Conservation (phyloP, 1,284 basidiomycete species). For the Mycosarcoma mackinlayi region DNA sequence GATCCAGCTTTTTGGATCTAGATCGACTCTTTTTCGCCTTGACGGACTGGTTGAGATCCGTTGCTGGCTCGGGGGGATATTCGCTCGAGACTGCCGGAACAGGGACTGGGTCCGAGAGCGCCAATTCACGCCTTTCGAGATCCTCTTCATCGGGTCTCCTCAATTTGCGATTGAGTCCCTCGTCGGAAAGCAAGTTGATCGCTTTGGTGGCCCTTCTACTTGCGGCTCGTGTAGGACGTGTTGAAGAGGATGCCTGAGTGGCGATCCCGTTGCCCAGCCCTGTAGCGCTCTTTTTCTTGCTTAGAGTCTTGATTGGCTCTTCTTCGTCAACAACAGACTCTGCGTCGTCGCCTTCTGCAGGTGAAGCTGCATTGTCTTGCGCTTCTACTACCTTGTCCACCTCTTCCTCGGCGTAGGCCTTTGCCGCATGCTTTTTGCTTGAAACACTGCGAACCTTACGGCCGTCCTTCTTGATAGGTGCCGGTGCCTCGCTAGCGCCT, state of each 20-base stretch:
- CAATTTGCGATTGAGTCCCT: conserved; percentile 34
- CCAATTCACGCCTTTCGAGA: conserved; percentile 24
- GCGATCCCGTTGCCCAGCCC: conserved; percentile 29
- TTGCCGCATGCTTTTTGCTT: conserved; percentile 13
- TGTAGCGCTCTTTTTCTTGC: conserved; percentile 33
- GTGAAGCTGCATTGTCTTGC: conserved; percentile 2
- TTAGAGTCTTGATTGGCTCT: conserved; percentile 16
- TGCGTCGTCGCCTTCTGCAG: neutral
- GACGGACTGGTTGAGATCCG: conserved; percentile 14
- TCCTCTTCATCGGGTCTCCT: conserved; percentile 35
- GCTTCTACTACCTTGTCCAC: neutral
- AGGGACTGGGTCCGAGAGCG: conserved; percentile 32
- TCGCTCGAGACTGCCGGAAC: conserved; percentile 17
- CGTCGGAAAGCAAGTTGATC: conserved; percentile 34
- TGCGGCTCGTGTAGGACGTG: conserved; percentile 29
- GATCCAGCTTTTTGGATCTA: conserved; percentile 36
- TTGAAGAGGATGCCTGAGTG: conserved; percentile 4
- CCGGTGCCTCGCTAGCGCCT: neutral
- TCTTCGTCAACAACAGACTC: conserved; percentile 5
- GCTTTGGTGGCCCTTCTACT: conserved; percentile 43
- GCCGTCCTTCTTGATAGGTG: conserved; percentile 18
- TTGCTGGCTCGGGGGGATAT: conserved; percentile 8
- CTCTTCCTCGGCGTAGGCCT: conserved; percentile 8
- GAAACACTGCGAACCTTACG: conserved; percentile 33
- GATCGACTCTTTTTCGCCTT: conserved; percentile 41